Evolutionary conservation across 2,329 filamentous ascomycete species (phyloP), one percentile per base, ranked within the genome.

Genomic region (Colletotrichum plurivorum): DNA sequence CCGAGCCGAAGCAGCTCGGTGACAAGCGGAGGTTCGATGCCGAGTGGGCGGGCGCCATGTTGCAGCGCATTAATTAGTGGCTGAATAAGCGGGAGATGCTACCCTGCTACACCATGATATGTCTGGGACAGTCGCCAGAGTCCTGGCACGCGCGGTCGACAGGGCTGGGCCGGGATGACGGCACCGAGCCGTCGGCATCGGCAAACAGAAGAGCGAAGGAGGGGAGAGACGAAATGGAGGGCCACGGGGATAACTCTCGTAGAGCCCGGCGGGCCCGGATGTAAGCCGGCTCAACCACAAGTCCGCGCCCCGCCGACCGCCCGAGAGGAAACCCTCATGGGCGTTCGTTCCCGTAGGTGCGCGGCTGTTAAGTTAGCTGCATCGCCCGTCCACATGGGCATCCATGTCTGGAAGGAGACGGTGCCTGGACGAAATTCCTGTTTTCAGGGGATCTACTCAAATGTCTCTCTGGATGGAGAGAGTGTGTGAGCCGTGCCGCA

Each of bases 1-100:
- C 63, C 56, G 58, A 68, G 63, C 64, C 67, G 67, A 69, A 10
- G 20, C 45, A 22, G 39, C 63, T 69, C 63, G 67, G 67, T 69
- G 63, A 69, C 63, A 66, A 45, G 56, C 66, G 49, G 55, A 65
- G 36, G 51, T n/a, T 51, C 3, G 39, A 48, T 39, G 12, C 22
- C 48, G 49, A 49, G 18, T 8, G 62, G 36, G 51, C 56, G 55
- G 22, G 22, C 22, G 22, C 22, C 51, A 55, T 36, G 61, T 54
- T 60, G 55, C 66, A 69, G 66, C 48, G 61, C 54, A 66, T 66
- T 36, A 5, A 25, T 25, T 22, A 69, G 49, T 31, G 62, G 55
- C 63, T 69, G 49, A 61, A 27, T 51, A 67, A 60, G 36, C 51
- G 16, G 55, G 41, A 43, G 12, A 46, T 9, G 31, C 31, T 36